Base-by-base conservation (phyloP, 148 eudicot species). In the Rhododendron ovatum region DNA sequence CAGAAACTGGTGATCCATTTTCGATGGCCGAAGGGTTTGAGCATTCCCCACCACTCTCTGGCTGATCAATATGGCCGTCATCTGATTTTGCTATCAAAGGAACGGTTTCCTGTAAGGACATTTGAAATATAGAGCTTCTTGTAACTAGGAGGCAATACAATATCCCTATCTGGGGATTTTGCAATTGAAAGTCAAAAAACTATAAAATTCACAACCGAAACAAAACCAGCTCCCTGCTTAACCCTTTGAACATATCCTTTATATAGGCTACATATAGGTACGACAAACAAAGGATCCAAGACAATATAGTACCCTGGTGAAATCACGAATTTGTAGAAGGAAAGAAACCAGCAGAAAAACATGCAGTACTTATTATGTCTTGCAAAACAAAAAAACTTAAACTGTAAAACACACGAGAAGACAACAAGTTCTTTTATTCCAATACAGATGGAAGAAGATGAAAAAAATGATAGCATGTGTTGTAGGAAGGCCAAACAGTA, bases 51-150 rank as follows among this genome's bases (percentile, higher is more conserved):
- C 67, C 83, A 78, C 47, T 90, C 78, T 45, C 91, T 75, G 93
- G 84, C 51, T 80, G 92, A 85, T 86, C 57, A 51, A 84, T 87
- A 77, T 28, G 86, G 83, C 48, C 71, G 73, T 86, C 87, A 82
- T 81, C 83, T 81, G 89, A 80, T 63, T 45, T 87, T 74, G 90
- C 77, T 59, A 89, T 84, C 50, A 82, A 55, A 81, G 90, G 86
- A 82, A 89, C 82, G 84, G 82, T 84, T 85, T 87, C 90, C 95
- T 91, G 94, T 88, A 87, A 82, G 51, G 57, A 43, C 53, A 77
- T 79, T 71, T 65, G 47, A 78, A 83, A 41, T 77, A 30, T 26
- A 78, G 85, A 35, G 59, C 84, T 77, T 82, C 48, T 80, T 45
- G 73, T 86, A 57, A 83, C 51, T 50, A 24, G 55, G 65, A 71